phyloP scores from a whole-genome alignment of 768 basidiomycete species.

The Coprinopsis cinerea region DNA sequence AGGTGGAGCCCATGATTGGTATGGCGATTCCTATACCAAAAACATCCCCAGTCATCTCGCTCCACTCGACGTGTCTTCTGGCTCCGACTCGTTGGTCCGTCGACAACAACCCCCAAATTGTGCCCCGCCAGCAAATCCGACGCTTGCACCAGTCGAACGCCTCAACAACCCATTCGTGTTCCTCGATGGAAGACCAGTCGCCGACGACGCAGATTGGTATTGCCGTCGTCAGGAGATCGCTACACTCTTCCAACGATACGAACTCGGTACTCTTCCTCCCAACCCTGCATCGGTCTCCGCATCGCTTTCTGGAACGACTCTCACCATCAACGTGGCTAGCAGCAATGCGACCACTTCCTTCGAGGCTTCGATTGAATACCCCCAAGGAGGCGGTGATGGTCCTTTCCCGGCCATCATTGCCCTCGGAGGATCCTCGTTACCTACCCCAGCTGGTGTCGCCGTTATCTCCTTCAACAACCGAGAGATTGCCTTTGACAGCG shows the following conservation, averaged over 20 bases:
- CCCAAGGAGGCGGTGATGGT: conserved; percentile 31
- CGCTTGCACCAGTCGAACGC: conserved; percentile 30
- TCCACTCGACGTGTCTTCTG: conserved; percentile 11
- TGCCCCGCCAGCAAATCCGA: conserved; percentile 22
- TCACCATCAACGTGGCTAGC: conserved; percentile 40
- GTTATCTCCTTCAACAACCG: conserved; percentile 43
- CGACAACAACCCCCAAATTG: conserved; percentile 9
- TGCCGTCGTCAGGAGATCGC: conserved; percentile 46
- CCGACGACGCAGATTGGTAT: conserved; percentile 40
- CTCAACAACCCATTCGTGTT: conserved; percentile 53
- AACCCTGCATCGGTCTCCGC: conserved; percentile 39
- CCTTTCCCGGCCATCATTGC: conserved; percentile 48
- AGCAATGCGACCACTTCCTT: conserved; percentile 34
- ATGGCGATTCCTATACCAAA: conserved; percentile 28
- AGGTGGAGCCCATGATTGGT: conserved; percentile 34
- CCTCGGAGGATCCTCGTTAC: conserved; percentile 35
- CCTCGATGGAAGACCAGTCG: conserved; percentile 34
- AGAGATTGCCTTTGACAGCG: conserved; percentile 30
- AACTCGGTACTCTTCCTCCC: conserved; percentile 46
- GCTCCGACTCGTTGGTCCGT: conserved; percentile 14
- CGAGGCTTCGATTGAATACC: conserved; percentile 33
- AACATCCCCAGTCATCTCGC: conserved; percentile 24
- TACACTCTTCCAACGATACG: conserved; percentile 44
- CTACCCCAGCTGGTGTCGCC: conserved; percentile 30
- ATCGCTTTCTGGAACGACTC: conserved; percentile 34